phyloP scores from a whole-genome alignment of 306 rosid genomes.

The Acmispon strigosus region DNA sequence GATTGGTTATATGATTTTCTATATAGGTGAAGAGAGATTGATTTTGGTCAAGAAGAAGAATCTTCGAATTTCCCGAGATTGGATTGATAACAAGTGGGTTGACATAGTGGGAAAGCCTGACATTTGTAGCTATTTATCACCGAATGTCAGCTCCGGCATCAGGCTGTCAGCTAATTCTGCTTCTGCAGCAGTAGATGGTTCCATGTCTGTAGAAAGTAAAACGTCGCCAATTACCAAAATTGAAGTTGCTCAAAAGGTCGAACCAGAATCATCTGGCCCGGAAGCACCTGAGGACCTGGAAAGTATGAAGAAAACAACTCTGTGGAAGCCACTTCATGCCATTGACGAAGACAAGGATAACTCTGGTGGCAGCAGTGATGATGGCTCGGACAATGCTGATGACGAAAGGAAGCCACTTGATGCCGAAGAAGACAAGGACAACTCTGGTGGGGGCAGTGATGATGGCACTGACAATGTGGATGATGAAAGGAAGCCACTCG shows the following conservation, averaged over 20 bases:
- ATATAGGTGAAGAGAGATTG: slow-evolving; percentile 54
- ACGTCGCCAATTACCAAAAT: slow-evolving; percentile 2
- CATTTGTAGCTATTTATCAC: slow-evolving; percentile 36
- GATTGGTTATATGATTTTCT: slow-evolving; percentile 26
- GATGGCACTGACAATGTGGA: neutral
- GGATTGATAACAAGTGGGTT: slow-evolving; percentile 62
- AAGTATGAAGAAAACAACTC: slow-evolving; percentile 14
- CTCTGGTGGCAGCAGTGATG: slow-evolving; percentile 14
- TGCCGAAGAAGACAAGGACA: slow-evolving; percentile 15
- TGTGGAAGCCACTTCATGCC: slow-evolving; percentile 27
- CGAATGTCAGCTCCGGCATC: slow-evolving; percentile 21
- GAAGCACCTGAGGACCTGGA: slow-evolving; percentile 24
- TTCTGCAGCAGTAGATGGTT: slow-evolving; percentile 23
- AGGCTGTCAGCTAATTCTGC: slow-evolving; percentile 21
- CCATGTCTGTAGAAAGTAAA: slow-evolving; percentile 25
- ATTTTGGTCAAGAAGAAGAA: slow-evolving; percentile 36
- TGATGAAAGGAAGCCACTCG: slow-evolving; percentile 8
- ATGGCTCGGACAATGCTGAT: slow-evolving; percentile 8
- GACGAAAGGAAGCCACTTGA: slow-evolving; percentile 6
- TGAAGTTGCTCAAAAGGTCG: slow-evolving; percentile 33
- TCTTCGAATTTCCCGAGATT: slow-evolving; percentile 57
- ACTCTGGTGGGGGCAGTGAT: slow-evolving; percentile 11
- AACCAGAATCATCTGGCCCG: slow-evolving; percentile 23
- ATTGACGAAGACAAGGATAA: slow-evolving; percentile 28
- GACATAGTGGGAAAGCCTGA: slow-evolving; percentile 44